These are phyloP conservation scores for Yamadazyma trypodendri DNA, from an alignment of 1,139 yeast genomes.

Conservation along the genomic window DNA sequence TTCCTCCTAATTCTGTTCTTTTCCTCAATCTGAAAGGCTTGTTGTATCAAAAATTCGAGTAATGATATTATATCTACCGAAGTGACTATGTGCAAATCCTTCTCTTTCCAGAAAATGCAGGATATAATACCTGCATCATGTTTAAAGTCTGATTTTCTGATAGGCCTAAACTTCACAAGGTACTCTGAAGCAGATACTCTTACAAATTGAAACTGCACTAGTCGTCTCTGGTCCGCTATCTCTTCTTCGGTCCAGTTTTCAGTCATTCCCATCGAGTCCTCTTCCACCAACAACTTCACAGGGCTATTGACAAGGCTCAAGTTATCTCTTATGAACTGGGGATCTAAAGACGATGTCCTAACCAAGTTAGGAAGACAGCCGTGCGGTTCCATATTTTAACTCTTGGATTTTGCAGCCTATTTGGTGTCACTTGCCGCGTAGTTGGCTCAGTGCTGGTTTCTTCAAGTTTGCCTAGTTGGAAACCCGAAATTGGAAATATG, in stretches of 20 bases:
- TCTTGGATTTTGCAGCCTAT: background rate
- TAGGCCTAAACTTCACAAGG: constrained; percentile 25
- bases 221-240: constrained; percentile 26
- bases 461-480: too few relatives aligned
- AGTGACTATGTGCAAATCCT: constrained; percentile 53
- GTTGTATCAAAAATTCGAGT: constrained; percentile 56
- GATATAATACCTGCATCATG: constrained; percentile 42
- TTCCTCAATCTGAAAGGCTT: constrained; percentile 63
- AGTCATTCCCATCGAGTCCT: constrained; percentile 25
- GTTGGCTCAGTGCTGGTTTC: background rate
- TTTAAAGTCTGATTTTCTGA: constrained; percentile 23
- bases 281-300: constrained; percentile 18
- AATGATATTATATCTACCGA: constrained; percentile 64
- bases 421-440: background rate
- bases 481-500: too few relatives aligned
- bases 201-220: constrained; percentile 35
- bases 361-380: constrained; percentile 15
- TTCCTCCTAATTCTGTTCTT: constrained; percentile 71
- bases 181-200: constrained; percentile 23
- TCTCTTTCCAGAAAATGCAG: constrained; percentile 62
- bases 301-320: constrained; percentile 19
- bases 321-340: constrained; percentile 19
- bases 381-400: constrained; percentile 6
- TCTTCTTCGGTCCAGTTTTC: constrained; percentile 37
- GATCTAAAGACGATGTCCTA: constrained; percentile 21